Percentiles rank a stretch among this genome's conserved stretches.
Evolutionary conservation across 371 early-diverging fungal genomes (phyloP).

Genomic region (Fennellomyces sp.): DNA sequence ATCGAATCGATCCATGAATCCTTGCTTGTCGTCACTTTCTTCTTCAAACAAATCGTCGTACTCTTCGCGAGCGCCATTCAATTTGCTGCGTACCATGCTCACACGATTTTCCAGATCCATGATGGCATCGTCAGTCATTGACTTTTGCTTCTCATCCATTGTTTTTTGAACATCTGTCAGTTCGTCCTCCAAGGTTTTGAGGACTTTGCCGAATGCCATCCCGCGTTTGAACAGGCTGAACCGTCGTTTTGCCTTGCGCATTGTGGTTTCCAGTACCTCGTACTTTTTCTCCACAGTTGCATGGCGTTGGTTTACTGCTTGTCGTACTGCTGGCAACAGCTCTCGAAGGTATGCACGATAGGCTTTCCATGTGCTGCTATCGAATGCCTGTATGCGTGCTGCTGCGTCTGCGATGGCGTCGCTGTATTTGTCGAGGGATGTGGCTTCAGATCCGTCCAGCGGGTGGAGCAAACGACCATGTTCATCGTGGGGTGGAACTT

Average conservation of each 20-base stretch:
- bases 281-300: slow-evolving; percentile 12
- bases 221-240: slow-evolving; percentile 34
- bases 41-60: slow-evolving; percentile 27
- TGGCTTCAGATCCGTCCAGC: slow-evolving; percentile 22
- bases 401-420: background rate
- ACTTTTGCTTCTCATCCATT: slow-evolving; percentile 12
- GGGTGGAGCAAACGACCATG: slow-evolving; percentile 17
- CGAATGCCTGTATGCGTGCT: slow-evolving; percentile 17
- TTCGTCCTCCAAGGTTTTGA: slow-evolving; percentile 35
- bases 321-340: slow-evolving; percentile 14
- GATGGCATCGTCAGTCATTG: slow-evolving; percentile 30
- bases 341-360: slow-evolving; percentile 18
- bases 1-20: slow-evolving; percentile 22
- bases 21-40: slow-evolving; percentile 7
- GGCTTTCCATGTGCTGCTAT: slow-evolving; percentile 25
- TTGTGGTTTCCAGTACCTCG: background rate
- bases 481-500: slow-evolving; percentile 9
- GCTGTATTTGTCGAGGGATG: slow-evolving; percentile 1
- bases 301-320: slow-evolving; percentile 9
- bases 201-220: slow-evolving; percentile 30
- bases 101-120: slow-evolving; percentile 38
- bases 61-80: slow-evolving; percentile 32
- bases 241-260: slow-evolving; percentile 18
- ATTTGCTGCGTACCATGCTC: slow-evolving; percentile 26
- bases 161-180: slow-evolving; percentile 40